These are phyloP conservation scores for Geum urbanum DNA, from an alignment of 306 rosid genomes.

Conservation along the genomic window DNA sequence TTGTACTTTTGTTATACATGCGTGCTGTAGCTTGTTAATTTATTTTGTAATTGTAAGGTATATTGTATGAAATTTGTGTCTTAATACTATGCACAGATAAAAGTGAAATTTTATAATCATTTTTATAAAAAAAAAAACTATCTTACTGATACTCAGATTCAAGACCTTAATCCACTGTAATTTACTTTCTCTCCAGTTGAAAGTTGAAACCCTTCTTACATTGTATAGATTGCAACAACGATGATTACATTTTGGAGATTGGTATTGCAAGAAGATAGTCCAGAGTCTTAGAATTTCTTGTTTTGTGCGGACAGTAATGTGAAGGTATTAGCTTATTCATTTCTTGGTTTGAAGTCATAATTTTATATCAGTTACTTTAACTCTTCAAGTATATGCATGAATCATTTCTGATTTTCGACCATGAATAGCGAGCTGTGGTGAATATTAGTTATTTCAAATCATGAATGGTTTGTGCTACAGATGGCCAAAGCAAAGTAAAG, in stretches of 20 bases:
- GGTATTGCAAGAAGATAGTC: not conserved
- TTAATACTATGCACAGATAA: too few species aligned
- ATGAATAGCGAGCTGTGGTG: not conserved
- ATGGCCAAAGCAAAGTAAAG: too few species aligned
- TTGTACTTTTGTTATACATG: slow-evolving; percentile 4
- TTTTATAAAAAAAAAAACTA: too few species aligned
- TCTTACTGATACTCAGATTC: not conserved
- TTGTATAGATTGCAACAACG: not conserved
- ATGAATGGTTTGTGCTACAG: not conserved
- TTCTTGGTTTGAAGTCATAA: not conserved
- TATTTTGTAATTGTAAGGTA: not conserved
- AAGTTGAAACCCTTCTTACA: not conserved
- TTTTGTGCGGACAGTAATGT: not conserved
- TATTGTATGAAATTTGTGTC: not conserved
- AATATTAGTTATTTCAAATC: too few species aligned
- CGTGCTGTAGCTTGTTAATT: not conserved
- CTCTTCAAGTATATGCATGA: too few species aligned
- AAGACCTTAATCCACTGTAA: slow-evolving; percentile 7
- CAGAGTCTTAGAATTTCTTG: not conserved
- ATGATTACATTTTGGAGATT: not conserved
- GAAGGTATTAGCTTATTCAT: not conserved
- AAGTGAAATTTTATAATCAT: too few species aligned
- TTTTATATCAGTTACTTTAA: too few species aligned
- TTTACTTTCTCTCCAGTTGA: not conserved
- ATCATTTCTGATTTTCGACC: not conserved